A percentile compares a stretch with the other conserved stretches of the same genome.
Conservation (phyloP, 805 yeast species). For the Blastobotrys peoriensis region DNA sequence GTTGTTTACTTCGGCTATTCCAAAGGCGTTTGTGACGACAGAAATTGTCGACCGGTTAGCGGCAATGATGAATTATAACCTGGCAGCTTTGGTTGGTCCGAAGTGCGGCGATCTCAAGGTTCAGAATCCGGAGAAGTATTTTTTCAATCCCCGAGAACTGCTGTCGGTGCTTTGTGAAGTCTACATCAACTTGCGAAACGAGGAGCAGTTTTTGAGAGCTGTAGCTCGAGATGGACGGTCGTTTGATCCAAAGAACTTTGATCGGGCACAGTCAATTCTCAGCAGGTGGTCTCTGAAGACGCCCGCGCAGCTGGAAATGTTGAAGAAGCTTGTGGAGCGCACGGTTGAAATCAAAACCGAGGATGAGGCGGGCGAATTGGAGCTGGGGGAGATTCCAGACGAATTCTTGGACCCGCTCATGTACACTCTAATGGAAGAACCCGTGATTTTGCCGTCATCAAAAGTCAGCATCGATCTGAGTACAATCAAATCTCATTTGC, state of each 20-base stretch:
- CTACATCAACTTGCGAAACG: slow-evolving; percentile 62
- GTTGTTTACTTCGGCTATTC: slow-evolving; percentile 79
- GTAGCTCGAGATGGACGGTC: slow-evolving; percentile 93
- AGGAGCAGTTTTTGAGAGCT: slow-evolving; percentile 64
- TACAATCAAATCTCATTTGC: slow-evolving; percentile 86
- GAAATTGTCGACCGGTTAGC: slow-evolving; percentile 94
- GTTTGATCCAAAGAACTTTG: slow-evolving; percentile 59
- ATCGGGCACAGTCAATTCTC: slow-evolving; percentile 64
- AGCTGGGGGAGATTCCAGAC: slow-evolving; percentile 91
- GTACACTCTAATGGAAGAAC: slow-evolving; percentile 94
- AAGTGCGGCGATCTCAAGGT: slow-evolving; percentile 86
- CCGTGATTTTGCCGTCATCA: slow-evolving; percentile 88
- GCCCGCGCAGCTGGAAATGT: slow-evolving; percentile 44
- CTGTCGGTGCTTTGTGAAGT: slow-evolving; percentile 67
- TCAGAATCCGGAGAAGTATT: slow-evolving; percentile 70
- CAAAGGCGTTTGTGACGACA: slow-evolving; percentile 74
- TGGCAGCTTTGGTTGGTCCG: slow-evolving; percentile 92
- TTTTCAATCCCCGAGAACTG: slow-evolving; percentile 72
- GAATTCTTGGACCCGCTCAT: slow-evolving; percentile 95
- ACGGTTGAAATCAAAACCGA: slow-evolving; percentile 54
- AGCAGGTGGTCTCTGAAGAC: slow-evolving; percentile 49
- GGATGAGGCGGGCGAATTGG: slow-evolving; percentile 72
- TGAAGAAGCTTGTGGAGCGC: slow-evolving; percentile 52
- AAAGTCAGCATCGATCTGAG: slow-evolving; percentile 80
- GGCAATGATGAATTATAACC: slow-evolving; percentile 89